Evolutionary conservation across 2,329 filamentous ascomycete genomes (phyloP), one percentile per base, ranked within the genome.

Genomic region (Hawksworthiomyces lignivorus): DNA sequence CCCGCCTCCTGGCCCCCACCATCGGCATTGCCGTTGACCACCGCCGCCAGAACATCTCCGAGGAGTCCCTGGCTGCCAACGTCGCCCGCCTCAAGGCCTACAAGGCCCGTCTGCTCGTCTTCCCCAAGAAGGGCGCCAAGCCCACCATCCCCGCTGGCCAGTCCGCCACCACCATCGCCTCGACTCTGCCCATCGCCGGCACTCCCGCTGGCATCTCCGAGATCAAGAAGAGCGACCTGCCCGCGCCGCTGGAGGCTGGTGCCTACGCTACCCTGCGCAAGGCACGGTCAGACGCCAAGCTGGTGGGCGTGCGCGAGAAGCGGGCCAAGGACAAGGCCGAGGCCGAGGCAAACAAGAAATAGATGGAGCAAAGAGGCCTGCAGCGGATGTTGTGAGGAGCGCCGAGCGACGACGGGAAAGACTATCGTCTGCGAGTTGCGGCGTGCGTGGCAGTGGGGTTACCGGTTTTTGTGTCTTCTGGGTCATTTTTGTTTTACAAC

Each of bases 71-170:
- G 61, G 78, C 87, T 68, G 77, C 78, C 77, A 98, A 98, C 74
- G 90, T 98, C 60, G 85, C 85, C 69, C 92, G 92, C 65, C 87
- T 98, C 65, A 89, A 96, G 81, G 87, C 87, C 67, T 98, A 95
- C 88, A 86, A 84, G 76, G 80, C 84, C 65, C 87, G 88, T 64
- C 76, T 98, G 63, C 95, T 98, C 68, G 80, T 98, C 67, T 96
- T 98, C 80, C 92, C 92, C 66, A 89, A 89, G 73, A 82, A 92
- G 73, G 80, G 83, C 73, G 96, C 95, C 87, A 84, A 84, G 67
- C 86, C 86, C 68, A 87, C 95, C 72, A 83, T 82, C 53, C 75
- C 83, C 68, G 86, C 86, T 65, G 85, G 90, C 82, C 81, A 92
- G 71, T 56, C 72, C 63, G 69, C 72, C 56, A 62, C 68, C 53